Base-by-base conservation (phyloP, 495 filamentous ascomycete species). In the Darksidea phi region DNA sequence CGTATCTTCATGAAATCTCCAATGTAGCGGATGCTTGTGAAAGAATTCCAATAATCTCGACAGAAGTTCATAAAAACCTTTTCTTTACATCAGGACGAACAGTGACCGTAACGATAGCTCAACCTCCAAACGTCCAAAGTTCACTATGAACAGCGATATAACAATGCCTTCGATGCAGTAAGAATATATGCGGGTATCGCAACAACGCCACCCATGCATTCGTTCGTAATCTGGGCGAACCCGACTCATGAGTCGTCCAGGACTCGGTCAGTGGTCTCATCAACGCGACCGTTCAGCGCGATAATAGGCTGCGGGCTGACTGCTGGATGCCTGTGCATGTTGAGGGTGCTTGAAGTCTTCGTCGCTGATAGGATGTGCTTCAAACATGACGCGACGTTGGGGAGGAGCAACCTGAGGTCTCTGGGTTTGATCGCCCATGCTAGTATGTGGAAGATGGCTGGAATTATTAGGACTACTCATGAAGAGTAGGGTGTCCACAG, bases 391-490 rank as follows among this genome's bases (percentile, higher is more conserved):
- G 17, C 67, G 59, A 53, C 62, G 54, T 20, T 54, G 38, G 12
- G 45, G 38, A 12, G 57, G 13, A 67, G 64, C 24, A 56, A 49
- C 36, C 65, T 60, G 7, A 68, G 32, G 1, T 65, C 61, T 43
- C 65, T 68, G 18, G 65, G 61, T 6, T 59, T 38, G 60, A 12
- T 59, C 32, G 48, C 60, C 58, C 37, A 55, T 49, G 50, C 57
- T 67, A 0, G 48, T 58, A 18, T 66, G 68, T 23, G 68, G 34
- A 1, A 66, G 21, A n/a, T 57, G 58, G 20, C 21, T 81, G 2
- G 88, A 87, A 68, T 91, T 88, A 12, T 84, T 86, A 0, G 90
- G 90, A 63, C 88, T 92, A 57, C 87, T 89, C 88, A 95, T 91
- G 74, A 90, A 92, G 20, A 95, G 77, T 23, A 95, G 75, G 0